These are phyloP conservation scores for Dactylis glomerata DNA, from an alignment of 176 grass and related monocot genomes.

Conservation along the genomic window DNA sequence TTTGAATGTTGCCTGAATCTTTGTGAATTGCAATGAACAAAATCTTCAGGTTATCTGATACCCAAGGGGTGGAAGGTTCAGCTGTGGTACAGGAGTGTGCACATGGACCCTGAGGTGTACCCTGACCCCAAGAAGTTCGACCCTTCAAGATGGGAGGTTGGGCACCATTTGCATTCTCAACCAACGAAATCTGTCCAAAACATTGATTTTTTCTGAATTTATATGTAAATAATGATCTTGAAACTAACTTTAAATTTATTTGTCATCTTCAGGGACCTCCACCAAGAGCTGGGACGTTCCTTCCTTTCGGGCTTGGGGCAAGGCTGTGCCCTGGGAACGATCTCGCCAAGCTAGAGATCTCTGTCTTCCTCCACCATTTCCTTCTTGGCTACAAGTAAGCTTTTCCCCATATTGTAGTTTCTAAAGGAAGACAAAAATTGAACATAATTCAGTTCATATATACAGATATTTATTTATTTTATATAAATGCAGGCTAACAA, in stretches of 20 bases:
- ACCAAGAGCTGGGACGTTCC: conserved; percentile 78
- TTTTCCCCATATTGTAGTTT: not conserved
- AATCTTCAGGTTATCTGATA: conserved; percentile 69
- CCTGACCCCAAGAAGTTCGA: conserved; percentile 63
- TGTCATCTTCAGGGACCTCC: conserved; percentile 38
- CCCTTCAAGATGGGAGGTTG: conserved; percentile 90
- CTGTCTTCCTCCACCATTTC: conserved; percentile 95
- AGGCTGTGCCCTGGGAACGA: conserved; percentile 86
- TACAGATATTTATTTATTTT: not conserved
- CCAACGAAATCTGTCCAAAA: not conserved
- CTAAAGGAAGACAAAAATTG: not conserved
- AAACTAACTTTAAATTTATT: not conserved
- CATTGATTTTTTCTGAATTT: not conserved
- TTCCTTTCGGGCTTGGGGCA: conserved; percentile 63
- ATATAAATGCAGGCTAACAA: conserved; percentile 41
- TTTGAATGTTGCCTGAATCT: not conserved
- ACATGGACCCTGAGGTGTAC: conserved; percentile 89
- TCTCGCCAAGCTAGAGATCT: conserved; percentile 94
- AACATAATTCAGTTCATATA: not conserved
- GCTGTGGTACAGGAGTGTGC: conserved; percentile 88
- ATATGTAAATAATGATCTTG: not conserved
- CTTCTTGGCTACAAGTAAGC: conserved; percentile 75
- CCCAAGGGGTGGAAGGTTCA: conserved; percentile 84
- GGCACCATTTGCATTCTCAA: not conserved
- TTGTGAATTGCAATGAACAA: not conserved